Percentiles rank a stretch among this genome's conserved stretches.
These are phyloP conservation scores for Cinnamomum micranthum DNA, from an alignment of 164 flowering plant species.

Conservation along the genomic window DNA sequence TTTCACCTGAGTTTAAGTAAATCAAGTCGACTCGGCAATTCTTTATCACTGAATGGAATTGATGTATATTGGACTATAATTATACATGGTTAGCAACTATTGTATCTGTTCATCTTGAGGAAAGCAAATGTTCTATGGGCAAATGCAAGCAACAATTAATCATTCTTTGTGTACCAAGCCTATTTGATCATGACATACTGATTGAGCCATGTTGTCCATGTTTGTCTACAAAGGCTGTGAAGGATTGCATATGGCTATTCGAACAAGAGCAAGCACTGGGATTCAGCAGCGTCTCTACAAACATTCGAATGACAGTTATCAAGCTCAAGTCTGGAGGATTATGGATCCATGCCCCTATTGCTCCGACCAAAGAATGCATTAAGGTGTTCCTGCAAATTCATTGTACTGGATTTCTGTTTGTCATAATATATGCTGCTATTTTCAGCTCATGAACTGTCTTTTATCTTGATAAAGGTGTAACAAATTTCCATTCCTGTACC, in stretches of 20 bases:
- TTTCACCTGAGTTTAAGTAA: too few relatives aligned
- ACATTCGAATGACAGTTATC: conserved; percentile 93
- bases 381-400: conserved; percentile 40
- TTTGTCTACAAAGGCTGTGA: conserved; percentile 53
- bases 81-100: not conserved
- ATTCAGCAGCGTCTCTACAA: conserved; percentile 95
- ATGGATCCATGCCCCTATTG: conserved; percentile 98
- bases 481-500: conserved; percentile 10
- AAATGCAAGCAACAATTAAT: too few relatives aligned
- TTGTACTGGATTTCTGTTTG: not conserved
- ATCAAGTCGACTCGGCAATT: too few relatives aligned
- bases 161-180: too few relatives aligned
- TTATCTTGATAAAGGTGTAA: not conserved
- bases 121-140: not conserved
- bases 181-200: not conserved
- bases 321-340: conserved; percentile 96
- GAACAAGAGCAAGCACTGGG: conserved; percentile 98
- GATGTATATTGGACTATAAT: not conserved
- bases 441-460: not conserved
- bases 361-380: conserved; percentile 93
- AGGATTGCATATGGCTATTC: conserved; percentile 82
- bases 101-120: not conserved
- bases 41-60: too few relatives aligned
- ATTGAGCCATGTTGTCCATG: conserved; percentile 5
- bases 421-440: not conserved